A percentile compares a stretch with the other conserved stretches of the same genome.
These are phyloP conservation scores for Alternaria longipes DNA, from an alignment of 2,329 filamentous ascomycete species.

Conservation along the genomic window DNA sequence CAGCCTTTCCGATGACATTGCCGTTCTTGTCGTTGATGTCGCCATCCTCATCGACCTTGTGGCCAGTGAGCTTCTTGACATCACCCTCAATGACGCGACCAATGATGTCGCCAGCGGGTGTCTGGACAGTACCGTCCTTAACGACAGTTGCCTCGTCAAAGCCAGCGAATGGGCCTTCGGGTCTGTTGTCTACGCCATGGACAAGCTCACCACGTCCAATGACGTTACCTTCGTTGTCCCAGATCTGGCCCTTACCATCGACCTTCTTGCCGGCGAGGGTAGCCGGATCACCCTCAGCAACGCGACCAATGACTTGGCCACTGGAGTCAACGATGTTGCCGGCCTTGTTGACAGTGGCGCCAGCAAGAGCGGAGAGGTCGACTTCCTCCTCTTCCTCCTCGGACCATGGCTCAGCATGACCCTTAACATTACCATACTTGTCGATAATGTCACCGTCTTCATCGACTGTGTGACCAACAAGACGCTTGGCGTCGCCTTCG, in stretches of 20 bases:
- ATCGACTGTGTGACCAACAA: constrained; percentile 78
- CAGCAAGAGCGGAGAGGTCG: constrained; percentile 68
- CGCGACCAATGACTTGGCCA: constrained; percentile 66
- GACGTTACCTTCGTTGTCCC: constrained; percentile 70
- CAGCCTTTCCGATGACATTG: constrained; percentile 62
- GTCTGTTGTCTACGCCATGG: constrained; percentile 58
- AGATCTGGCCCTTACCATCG: constrained; percentile 69
- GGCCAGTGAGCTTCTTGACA: constrained; percentile 60
- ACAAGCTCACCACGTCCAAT: constrained; percentile 67
- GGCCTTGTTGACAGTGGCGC: constrained; percentile 70
- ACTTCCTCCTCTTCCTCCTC: constrained; percentile 59
- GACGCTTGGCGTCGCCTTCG: constrained; percentile 74
- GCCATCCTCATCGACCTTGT: constrained; percentile 62
- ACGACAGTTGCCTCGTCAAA: constrained; percentile 65
- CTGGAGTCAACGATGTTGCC: constrained; percentile 69
- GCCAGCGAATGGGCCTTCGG: constrained; percentile 68
- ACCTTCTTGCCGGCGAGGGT: constrained; percentile 69
- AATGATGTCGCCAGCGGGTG: constrained; percentile 57
- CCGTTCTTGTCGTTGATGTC: constrained; percentile 64
- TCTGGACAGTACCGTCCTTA: constrained; percentile 66
- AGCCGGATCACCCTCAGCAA: constrained; percentile 65
- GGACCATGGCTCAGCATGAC: constrained; percentile 66
- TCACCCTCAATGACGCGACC: constrained; percentile 62
- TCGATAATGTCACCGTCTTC: constrained; percentile 85
- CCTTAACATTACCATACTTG: constrained; percentile 72